These are phyloP conservation scores for Apiotrichum mycotoxinovorans DNA, from an alignment of 1,284 basidiomycete genomes.

Conservation along the genomic window DNA sequence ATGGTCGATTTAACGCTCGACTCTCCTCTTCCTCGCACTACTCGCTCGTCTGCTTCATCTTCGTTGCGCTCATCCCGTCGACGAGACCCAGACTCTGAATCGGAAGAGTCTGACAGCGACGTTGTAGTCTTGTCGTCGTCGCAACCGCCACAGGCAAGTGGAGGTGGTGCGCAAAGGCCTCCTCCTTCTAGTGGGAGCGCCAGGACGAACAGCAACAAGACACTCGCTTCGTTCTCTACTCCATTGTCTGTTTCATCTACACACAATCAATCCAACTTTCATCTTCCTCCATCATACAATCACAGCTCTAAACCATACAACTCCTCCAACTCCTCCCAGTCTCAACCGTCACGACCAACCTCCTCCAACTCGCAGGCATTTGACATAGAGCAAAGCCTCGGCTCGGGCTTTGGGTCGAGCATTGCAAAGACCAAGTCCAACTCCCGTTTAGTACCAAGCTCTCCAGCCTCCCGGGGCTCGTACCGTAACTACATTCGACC, in stretches of 20 bases:
- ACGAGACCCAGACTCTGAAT: background rate
- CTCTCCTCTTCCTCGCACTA: no score
- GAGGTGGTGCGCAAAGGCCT: no score
- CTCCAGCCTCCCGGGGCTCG: background rate
- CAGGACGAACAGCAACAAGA: no score
- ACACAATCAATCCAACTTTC: background rate
- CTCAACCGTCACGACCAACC: background rate
- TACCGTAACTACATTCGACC: slow-evolving; percentile 36
- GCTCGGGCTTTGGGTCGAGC: slow-evolving; percentile 9
- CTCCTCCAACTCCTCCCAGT: background rate
- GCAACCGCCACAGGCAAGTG: no score
- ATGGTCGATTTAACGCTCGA: slow-evolving; percentile 7
- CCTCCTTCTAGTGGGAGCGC: no score
- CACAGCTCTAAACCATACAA: background rate
- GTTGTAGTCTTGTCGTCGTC: no score
- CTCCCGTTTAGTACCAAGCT: background rate
- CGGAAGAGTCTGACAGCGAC: background rate
- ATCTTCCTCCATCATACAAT: no score
- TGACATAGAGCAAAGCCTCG: background rate
- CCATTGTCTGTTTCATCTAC: background rate
- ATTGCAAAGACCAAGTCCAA: slow-evolving; percentile 13
- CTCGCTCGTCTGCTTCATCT: no score
- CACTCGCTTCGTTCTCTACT: background rate
- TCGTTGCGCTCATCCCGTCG: no score
- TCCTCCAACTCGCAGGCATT: background rate